Base-by-base conservation (phyloP, 495 filamentous ascomycete genomes). In the Antarctomyces pellizariae region DNA sequence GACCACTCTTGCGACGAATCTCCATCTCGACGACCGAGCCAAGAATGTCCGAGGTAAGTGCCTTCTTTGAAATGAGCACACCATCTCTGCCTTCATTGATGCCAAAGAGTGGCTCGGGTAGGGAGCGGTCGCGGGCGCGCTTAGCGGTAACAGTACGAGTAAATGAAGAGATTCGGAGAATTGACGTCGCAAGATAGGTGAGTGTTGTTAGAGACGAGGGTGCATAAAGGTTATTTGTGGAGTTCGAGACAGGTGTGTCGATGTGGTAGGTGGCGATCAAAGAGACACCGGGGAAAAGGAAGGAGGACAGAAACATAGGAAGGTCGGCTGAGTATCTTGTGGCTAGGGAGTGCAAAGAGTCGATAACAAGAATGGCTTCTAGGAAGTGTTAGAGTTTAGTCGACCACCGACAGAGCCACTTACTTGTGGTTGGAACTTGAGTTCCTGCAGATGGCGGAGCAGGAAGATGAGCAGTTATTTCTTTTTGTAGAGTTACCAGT, bases 21-120 rank as follows among this genome's bases (percentile, higher is more conserved):
- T 95, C 82, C 64, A 91, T 70, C 35, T 80, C 70, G 2, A 97
- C 36, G 2, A 91, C 79, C 3, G 86, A 46, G 0, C 71, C 73
- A 7, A 33, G 36, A 15, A 41, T 33, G 7, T 41, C 43, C 6
- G 34, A 13, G 5, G 45, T 1, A 9, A 31, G 15, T 2, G 59
- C 49, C 19, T 39, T 33, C 4, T 71, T 31, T 0, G 75, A 72
- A 8, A 72, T 39, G 0, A 91, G 36, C 7, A 82, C 58, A 16
- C 83, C 83, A 36, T 89, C 76, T 14, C 57, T 53, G 6, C 64
- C 64, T 44, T 89, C 75, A 10, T 53, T 54, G 0, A 92, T 55
- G 1, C 86, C 86, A 39, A 72, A 91, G 10, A 59, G 53, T 0
- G 84, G 86, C 26, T 65, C 64, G 11, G 53, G 62, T 11, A 73